Conservation (phyloP, 129 eudicot genomes). For the Dittrichia graveolens region DNA sequence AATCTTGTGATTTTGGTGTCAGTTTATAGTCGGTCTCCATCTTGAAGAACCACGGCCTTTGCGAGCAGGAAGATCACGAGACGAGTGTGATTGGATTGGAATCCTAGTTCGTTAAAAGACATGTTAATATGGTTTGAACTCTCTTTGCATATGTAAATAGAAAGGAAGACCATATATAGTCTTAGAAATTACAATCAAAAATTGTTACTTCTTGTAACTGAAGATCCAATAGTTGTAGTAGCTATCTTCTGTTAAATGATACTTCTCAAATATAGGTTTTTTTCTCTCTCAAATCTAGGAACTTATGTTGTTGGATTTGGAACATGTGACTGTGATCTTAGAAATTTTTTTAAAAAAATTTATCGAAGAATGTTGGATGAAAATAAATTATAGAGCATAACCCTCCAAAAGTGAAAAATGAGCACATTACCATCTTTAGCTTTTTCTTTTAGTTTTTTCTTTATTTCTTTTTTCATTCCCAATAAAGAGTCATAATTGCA, state of each 20-base stretch:
- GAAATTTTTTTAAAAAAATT: no score
- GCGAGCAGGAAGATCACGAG: neutral
- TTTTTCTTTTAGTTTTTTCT: neutral
- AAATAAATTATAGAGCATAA: neutral
- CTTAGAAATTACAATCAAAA: neutral
- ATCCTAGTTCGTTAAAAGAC: neutral
- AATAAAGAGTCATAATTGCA: neutral
- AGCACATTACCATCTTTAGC: neutral
- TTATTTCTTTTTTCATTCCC: slow-evolving; percentile 15
- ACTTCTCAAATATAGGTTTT: no score
- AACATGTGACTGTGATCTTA: neutral
- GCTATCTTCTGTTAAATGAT: neutral
- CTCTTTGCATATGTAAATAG: neutral
- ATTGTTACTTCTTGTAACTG: neutral
- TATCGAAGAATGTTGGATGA: neutral
- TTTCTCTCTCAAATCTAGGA: no score
- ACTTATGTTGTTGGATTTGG: neutral
- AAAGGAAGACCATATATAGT: neutral
- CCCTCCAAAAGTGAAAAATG: neutral
- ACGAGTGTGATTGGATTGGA: neutral
- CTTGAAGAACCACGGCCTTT: neutral
- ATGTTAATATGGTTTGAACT: neutral
- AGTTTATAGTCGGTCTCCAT: neutral
- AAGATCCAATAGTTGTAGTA: neutral
- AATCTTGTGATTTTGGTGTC: slow-evolving; percentile 22